Evolutionary conservation across 169 alveolate species (phyloP).

Genomic region (Cystoisospora suis): DNA sequence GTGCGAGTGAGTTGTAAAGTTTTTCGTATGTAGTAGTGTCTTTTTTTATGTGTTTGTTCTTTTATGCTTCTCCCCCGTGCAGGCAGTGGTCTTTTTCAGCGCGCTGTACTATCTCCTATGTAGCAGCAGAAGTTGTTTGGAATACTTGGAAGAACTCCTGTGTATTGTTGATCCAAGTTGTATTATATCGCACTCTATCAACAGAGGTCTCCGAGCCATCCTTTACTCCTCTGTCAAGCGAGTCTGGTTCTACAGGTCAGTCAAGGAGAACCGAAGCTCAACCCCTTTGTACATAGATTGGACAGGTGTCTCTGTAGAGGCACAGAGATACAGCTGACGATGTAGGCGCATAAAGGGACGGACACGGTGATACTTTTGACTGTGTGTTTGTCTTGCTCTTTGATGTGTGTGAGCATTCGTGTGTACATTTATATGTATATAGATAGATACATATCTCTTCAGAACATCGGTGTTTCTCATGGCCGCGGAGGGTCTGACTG

Average conservation of each 20-base stretch:
- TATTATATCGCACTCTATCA: constrained; percentile 64
- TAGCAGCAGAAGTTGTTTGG: constrained; percentile 61
- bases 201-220: constrained; percentile 68
- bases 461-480: background rate
- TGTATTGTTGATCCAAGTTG: constrained; percentile 73
- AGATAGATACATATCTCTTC: background rate
- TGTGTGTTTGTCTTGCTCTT: no score
- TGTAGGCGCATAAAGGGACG: no score
- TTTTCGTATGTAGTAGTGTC: no score
- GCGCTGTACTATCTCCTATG: constrained; percentile 73
- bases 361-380: no score
- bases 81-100: constrained; percentile 71
- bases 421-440: background rate
- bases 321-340: no score
- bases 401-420: background rate
- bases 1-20: no score
- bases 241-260: constrained; percentile 54
- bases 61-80: no score
- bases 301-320: no score
- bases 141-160: constrained; percentile 68
- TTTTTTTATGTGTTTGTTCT: no score
- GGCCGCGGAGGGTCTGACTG: background rate
- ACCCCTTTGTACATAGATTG: no score
- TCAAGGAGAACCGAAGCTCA: background rate
- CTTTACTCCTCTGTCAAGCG: constrained; percentile 71